Base-by-base conservation (phyloP, 148 eudicot species). In the Rhododendron henanense region DNA sequence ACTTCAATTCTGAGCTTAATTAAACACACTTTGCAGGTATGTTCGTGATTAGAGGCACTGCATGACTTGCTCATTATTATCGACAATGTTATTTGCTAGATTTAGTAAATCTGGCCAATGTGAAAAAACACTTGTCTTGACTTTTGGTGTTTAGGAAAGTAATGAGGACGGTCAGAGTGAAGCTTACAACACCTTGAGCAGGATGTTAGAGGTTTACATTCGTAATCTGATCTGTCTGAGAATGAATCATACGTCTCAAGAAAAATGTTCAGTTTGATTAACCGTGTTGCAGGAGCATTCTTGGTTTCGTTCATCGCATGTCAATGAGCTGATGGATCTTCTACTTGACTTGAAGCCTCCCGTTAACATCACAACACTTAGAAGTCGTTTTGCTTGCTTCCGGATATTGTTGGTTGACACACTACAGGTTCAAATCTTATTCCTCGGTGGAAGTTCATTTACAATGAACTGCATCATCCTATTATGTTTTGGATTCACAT, bases 141-240 rank as follows among this genome's bases (percentile, higher is more conserved):
- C 18, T 80, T 45, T 81, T 85, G 85, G 85, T 77, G 87, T 86
- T 73, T 86, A 96, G 98, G 92, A 71, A 77, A 90, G 77, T 71
- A 91, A 93, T 55, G 93, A 82, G 59, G 76, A 51, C 67, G 87
- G 88, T 85, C 90, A 92, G 47, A 75, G 82, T 82, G 94, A 93
- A 93, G 96, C 96, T 48, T 95, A 93, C 87, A 79, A 86, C 86
- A 91, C 94, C 85, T 88, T 97, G 86, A 90, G 93, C 91, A 93
- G 87, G 83, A 89, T 95, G 82, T 92, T 95, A 85, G 93, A 93
- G 98, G 98, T 96, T 50, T 81, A 89, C 86, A 14, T 39, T 90
- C 16, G 25, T 23, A 11, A 75, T 84, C 77, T 41, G 25, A 35
- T 83, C 51, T 50, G 79, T 25, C 23, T 33, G 51, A 63, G n/a